A percentile compares a stretch with the other conserved stretches of the same genome.
These are phyloP conservation scores for Aspergillus niger DNA, from an alignment of 2,329 filamentous ascomycete genomes.

Conservation along the genomic window DNA sequence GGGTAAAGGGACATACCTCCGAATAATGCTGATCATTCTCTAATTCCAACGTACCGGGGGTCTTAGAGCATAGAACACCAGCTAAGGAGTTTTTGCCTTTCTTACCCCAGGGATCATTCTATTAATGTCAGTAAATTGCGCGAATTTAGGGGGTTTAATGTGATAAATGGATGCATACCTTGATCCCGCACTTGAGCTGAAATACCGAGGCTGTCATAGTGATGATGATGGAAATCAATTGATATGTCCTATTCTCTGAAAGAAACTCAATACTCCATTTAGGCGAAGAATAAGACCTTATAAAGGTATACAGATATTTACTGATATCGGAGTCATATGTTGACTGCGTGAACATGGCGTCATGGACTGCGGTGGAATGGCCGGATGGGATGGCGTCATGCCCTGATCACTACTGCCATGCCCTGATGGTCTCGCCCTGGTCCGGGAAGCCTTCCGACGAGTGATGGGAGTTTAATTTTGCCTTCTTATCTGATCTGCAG, in stretches of 20 bases:
- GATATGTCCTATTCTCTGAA: too few species aligned
- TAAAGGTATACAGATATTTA: not conserved
- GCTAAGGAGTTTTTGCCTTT: conserved; percentile 66
- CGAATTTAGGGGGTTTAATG: too few species aligned
- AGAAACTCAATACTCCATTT: too few species aligned
- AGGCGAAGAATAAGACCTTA: too few species aligned
- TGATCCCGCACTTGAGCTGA: conserved; percentile 57
- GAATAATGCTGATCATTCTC: conserved; percentile 65
- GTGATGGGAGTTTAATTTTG: too few species aligned
- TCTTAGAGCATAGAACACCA: conserved; percentile 65
- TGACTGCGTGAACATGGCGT: conserved; percentile 13
- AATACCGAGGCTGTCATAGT: conserved; percentile 55
- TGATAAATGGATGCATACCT: conserved; percentile 33
- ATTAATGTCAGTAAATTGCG: too few species aligned
- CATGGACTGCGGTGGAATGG: conserved; percentile 8
- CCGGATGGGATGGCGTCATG: conserved; percentile 12
- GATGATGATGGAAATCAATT: not conserved
- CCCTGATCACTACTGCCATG: not conserved
- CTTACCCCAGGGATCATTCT: conserved; percentile 72
- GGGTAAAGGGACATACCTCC: conserved; percentile 45
- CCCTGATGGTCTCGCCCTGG: not conserved
- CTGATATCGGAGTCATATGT: not conserved
- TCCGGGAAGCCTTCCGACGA: not conserved
- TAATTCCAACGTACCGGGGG: conserved; percentile 64
- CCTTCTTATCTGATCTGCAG: not conserved